phyloP scores from a whole-genome alignment of 305 asterid genomes.

The Fraxinus floribunda region DNA sequence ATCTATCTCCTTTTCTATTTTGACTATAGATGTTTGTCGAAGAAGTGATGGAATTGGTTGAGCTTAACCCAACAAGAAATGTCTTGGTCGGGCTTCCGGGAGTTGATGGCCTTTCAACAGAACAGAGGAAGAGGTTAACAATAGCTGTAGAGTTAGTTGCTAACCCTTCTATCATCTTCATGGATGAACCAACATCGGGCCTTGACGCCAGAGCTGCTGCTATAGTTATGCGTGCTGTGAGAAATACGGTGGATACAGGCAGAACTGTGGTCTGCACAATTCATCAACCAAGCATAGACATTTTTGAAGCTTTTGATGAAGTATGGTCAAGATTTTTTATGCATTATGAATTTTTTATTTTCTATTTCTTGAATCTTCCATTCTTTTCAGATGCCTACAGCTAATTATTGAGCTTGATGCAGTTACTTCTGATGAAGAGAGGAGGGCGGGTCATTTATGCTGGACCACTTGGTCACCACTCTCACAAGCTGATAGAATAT shows the following conservation, averaged over 20 bases:
- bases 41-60: constrained; percentile 48
- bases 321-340: constrained; percentile 16
- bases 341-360: background rate
- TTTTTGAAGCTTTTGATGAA: constrained; percentile 52
- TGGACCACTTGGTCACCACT: constrained; percentile 44
- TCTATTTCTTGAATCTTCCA: background rate
- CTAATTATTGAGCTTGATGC: constrained; percentile 5
- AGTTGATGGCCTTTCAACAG: constrained; percentile 51
- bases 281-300: constrained; percentile 56
- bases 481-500: constrained; percentile 46
- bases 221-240: constrained; percentile 45
- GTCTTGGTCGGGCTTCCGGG: constrained; percentile 46
- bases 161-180: constrained; percentile 50
- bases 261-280: constrained; percentile 50
- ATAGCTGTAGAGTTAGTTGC: constrained; percentile 52
- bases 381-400: background rate
- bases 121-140: constrained; percentile 52
- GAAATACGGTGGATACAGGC: constrained; percentile 46
- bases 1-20: background rate
- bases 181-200: constrained; percentile 58
- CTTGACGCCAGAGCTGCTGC: constrained; percentile 62
- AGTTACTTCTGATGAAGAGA: constrained; percentile 48
- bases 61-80: constrained; percentile 40
- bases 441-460: constrained; percentile 45
- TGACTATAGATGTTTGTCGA: constrained; percentile 45